A percentile compares a stretch with the other conserved stretches of the same genome.
phyloP scores from a whole-genome alignment of 148 eudicot genomes.

The Rhododendron simsii region DNA sequence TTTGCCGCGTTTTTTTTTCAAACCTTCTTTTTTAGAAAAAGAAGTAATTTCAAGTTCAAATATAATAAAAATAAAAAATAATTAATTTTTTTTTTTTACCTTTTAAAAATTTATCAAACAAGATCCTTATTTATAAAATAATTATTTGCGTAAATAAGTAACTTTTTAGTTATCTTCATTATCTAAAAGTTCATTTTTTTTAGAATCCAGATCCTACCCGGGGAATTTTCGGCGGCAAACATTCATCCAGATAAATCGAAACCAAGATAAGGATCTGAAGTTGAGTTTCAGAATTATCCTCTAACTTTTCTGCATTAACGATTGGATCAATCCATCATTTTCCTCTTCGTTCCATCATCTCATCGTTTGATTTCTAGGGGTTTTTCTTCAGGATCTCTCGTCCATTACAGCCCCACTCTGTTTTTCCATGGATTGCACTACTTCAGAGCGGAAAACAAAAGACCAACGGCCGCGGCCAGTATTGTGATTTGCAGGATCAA shows the following conservation, averaged over 20 bases:
- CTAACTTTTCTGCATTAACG: neutral
- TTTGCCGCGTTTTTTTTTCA: too few species aligned
- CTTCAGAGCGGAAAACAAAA: neutral
- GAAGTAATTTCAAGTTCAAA: too few species aligned
- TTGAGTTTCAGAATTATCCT: neutral
- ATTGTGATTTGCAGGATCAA: neutral
- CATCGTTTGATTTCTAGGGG: neutral
- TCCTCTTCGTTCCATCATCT: neutral
- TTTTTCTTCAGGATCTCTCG: neutral
- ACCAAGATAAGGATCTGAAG: neutral
- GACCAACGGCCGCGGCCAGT: neutral
- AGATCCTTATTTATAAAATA: too few species aligned
- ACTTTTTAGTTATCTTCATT: too few species aligned
- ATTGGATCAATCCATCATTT: neutral
- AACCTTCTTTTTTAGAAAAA: too few species aligned
- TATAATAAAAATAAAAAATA: too few species aligned
- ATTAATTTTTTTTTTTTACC: too few species aligned
- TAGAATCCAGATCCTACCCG: neutral
- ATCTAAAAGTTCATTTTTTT: too few species aligned
- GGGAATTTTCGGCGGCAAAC: neutral
- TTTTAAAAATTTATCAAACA: too few species aligned
- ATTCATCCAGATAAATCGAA: neutral
- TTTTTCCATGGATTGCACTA: neutral
- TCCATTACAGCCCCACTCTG: neutral
- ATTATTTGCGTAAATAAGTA: too few species aligned